phyloP scores from a whole-genome alignment of 805 yeast genomes.

The Zygosaccharomyces bailii region DNA sequence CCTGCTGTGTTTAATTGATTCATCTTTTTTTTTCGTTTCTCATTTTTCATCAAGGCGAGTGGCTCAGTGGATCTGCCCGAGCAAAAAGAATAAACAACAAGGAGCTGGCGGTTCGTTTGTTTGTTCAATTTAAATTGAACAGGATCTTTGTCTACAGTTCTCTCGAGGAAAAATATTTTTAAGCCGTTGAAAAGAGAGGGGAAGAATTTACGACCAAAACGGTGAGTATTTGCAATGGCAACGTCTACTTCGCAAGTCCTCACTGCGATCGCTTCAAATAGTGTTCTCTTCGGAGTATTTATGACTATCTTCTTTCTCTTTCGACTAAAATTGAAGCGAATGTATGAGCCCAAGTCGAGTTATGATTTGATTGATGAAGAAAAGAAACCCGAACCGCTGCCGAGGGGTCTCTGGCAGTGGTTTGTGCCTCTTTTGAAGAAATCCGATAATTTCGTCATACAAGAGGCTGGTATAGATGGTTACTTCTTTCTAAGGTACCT shows the following conservation, averaged over 20 bases:
- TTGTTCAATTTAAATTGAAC: not conserved
- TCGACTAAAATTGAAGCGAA: slow-evolving; percentile 65
- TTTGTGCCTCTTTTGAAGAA: slow-evolving; percentile 56
- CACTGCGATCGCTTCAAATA: slow-evolving; percentile 66
- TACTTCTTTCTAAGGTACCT: slow-evolving; percentile 84
- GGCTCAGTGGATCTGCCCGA: not conserved
- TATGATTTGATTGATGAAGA: slow-evolving; percentile 56
- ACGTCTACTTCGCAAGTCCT: slow-evolving; percentile 54
- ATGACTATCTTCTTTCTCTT: slow-evolving; percentile 59
- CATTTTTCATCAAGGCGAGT: not conserved
- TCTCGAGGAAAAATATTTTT: not conserved
- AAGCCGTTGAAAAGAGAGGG: not conserved
- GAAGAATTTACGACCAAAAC: not conserved
- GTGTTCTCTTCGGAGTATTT: slow-evolving; percentile 61
- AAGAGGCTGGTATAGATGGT: slow-evolving; percentile 92
- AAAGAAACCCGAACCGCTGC: slow-evolving; percentile 70
- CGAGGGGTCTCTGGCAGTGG: slow-evolving; percentile 71
- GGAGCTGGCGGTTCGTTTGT: not conserved
- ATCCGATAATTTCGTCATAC: slow-evolving; percentile 70
- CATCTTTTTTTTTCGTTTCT: not conserved
- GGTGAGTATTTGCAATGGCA: slow-evolving; percentile 11
- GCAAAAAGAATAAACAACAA: not conserved
- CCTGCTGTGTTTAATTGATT: not conserved
- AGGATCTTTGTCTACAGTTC: not conserved
- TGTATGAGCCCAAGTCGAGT: slow-evolving; percentile 80